Evolutionary conservation across 2,329 filamentous ascomycete species (phyloP).

Genomic region (Elsinoe ampelina): DNA sequence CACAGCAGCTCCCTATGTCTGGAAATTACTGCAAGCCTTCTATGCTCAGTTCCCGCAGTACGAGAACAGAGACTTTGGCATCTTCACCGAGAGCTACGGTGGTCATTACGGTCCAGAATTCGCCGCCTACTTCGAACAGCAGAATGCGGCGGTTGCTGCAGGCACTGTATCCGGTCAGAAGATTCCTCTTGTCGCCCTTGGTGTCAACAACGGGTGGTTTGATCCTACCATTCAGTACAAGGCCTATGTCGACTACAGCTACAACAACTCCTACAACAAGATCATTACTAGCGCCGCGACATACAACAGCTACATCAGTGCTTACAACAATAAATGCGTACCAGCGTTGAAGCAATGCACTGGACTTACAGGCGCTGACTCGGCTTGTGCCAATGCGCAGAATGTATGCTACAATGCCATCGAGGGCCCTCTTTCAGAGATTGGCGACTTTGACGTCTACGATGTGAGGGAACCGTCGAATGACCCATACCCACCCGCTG

Average conservation of each 20-base stretch:
- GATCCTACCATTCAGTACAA: constrained; percentile 39
- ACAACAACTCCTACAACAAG: constrained; percentile 32
- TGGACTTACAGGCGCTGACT: constrained; percentile 20
- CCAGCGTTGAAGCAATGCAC: constrained; percentile 34
- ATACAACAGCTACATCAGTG: constrained; percentile 26
- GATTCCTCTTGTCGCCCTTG: constrained; percentile 43
- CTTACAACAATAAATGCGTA: constrained; percentile 31
- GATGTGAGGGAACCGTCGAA: constrained; percentile 35
- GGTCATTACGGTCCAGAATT: constrained; percentile 59
- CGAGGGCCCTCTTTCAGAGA: constrained; percentile 27
- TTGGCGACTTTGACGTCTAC: constrained; percentile 36
- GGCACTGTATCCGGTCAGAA: constrained; percentile 31
- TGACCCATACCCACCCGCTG: constrained; percentile 31
- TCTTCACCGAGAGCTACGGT: constrained; percentile 46
- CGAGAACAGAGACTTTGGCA: constrained; percentile 45
- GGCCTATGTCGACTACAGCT: constrained; percentile 25
- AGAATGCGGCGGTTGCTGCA: constrained; percentile 47
- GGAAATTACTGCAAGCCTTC: constrained; percentile 46
- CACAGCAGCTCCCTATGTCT: constrained; percentile 43
- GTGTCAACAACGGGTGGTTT: constrained; percentile 50
- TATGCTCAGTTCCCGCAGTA: constrained; percentile 26
- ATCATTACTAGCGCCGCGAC: constrained; percentile 15
- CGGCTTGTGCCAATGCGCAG: constrained; percentile 28
- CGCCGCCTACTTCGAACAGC: constrained; percentile 45
- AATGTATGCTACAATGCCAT: constrained; percentile 30